Conservation (phyloP, 2,329 filamentous ascomycete species). For the Nothophaeocryptopus gaeumannii region DNA sequence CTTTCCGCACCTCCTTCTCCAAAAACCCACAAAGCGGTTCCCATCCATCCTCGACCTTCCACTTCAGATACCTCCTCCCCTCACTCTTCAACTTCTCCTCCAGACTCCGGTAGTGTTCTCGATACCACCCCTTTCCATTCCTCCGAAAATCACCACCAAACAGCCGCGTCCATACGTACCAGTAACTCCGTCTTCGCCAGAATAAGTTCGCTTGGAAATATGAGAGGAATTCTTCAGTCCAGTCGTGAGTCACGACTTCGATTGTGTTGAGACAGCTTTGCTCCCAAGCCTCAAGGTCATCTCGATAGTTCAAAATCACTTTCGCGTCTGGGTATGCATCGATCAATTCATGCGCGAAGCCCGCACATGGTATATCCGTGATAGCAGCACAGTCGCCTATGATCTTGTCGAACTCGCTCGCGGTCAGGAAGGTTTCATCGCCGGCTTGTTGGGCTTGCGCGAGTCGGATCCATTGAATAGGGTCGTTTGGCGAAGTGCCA, state of each 20-base stretch:
- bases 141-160: not conserved
- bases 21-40: no score
- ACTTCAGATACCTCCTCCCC: not conserved
- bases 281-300: not conserved
- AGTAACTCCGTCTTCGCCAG: not conserved
- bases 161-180: not conserved
- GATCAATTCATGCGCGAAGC: not conserved
- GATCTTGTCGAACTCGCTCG: not conserved
- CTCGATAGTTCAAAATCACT: not conserved
- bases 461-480: not conserved
- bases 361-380: conserved; percentile 4
- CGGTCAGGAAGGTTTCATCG: not conserved
- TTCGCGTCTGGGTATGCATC: not conserved
- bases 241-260: not conserved
- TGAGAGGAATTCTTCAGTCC: not conserved
- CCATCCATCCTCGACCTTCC: conserved; percentile 3
- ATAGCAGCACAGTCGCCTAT: conserved; percentile 9
- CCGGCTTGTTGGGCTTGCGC: not conserved
- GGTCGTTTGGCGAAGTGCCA: not conserved
- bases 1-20: no score
- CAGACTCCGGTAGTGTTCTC: not conserved
- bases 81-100: not conserved
- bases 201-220: not conserved
- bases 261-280: not conserved
- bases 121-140: not conserved